phyloP scores from a whole-genome alignment of 1,284 basidiomycete species.

The Trametes sp. region DNA sequence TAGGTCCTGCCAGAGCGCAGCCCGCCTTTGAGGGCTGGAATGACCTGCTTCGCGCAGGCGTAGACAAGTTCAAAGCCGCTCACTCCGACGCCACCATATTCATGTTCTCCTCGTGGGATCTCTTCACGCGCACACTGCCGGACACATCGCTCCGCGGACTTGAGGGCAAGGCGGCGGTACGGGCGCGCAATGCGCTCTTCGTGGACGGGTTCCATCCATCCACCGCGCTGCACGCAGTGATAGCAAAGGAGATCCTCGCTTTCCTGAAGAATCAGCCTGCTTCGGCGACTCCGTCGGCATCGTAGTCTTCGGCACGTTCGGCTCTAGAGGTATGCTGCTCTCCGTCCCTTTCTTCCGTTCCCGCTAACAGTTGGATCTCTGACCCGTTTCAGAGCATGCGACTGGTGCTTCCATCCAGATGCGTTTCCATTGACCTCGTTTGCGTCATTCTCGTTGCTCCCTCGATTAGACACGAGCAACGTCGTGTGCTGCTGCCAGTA shows the following conservation, averaged over 20 bases:
- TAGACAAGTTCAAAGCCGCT: conserved; percentile 45
- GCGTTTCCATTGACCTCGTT: too few relatives aligned
- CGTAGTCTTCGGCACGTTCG: too few relatives aligned
- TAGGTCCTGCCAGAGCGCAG: conserved; percentile 4
- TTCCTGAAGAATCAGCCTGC: background rate
- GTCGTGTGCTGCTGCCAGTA: too few relatives aligned
- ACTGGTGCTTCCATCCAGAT: too few relatives aligned
- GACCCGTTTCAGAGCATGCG: too few relatives aligned
- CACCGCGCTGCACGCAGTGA: conserved; percentile 9
- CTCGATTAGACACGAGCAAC: too few relatives aligned
- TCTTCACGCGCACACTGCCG: conserved; percentile 53
- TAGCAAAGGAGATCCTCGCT: conserved; percentile 4
- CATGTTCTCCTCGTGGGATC: conserved; percentile 54
- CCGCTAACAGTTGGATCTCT: too few relatives aligned
- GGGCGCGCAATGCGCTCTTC: conserved; percentile 10
- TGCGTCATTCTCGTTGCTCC: too few relatives aligned
- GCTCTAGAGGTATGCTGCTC: too few relatives aligned
- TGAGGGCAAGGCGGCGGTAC: conserved; percentile 36
- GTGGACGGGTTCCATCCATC: conserved; percentile 24
- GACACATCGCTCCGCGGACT: conserved; percentile 50
- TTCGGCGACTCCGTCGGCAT: background rate
- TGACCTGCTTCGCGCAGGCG: conserved; percentile 40
- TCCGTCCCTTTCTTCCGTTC: too few relatives aligned
- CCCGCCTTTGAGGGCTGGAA: conserved; percentile 53
- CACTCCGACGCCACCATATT: conserved; percentile 55